A percentile compares a stretch with the other conserved stretches of the same genome.
Conservation (phyloP, 2,329 filamentous ascomycete species). For the Emergomyces orientalis region DNA sequence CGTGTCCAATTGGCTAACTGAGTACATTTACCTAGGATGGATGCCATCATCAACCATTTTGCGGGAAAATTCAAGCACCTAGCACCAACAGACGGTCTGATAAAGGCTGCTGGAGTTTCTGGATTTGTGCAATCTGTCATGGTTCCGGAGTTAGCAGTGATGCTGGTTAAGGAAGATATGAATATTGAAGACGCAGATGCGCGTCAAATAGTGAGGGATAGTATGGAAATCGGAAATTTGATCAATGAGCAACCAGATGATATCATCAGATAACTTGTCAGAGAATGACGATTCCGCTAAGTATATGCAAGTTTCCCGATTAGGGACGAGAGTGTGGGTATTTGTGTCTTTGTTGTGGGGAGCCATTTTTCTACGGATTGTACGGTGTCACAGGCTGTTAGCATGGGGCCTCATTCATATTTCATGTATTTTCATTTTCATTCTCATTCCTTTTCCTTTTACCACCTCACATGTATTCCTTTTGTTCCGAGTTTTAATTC, state of each 20-base stretch:
- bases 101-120: slow-evolving; percentile 57
- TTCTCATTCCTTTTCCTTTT: background rate
- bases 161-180: slow-evolving; percentile 53
- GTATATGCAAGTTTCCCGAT: too few relatives aligned
- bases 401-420: background rate
- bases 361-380: background rate
- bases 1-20: background rate
- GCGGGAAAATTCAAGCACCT: slow-evolving; percentile 51
- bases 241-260: slow-evolving; percentile 58
- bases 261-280: slow-evolving; percentile 30
- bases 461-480: background rate
- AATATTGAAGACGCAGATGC: slow-evolving; percentile 38
- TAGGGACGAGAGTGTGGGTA: too few relatives aligned
- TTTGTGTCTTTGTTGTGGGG: background rate
- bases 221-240: slow-evolving; percentile 57
- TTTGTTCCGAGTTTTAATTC: background rate
- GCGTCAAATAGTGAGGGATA: slow-evolving; percentile 53
- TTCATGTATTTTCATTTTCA: background rate
- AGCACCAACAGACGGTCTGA: slow-evolving; percentile 54
- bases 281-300: slow-evolving; percentile 15
- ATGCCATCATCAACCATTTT: slow-evolving; percentile 55
- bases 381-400: background rate
- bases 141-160: slow-evolving; percentile 58
- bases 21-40: slow-evolving; percentile 26
- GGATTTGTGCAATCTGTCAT: slow-evolving; percentile 65